Evolutionary conservation across 257 asterid species (phyloP).

Genomic region (Solanum appendiculatum): DNA sequence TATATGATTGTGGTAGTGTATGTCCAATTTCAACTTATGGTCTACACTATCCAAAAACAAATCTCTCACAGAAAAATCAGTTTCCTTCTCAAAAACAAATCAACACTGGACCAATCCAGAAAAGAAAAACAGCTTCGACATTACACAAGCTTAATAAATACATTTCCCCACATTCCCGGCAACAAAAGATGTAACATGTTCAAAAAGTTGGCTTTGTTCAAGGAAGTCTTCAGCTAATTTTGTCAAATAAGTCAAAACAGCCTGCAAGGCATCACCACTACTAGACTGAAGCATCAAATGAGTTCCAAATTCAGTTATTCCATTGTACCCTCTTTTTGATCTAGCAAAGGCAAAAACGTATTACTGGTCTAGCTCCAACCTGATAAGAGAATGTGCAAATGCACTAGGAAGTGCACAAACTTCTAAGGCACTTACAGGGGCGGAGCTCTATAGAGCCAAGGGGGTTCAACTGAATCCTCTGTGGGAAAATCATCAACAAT

Average conservation of each 20-base stretch:
- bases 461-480: not conserved
- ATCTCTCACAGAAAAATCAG: not conserved
- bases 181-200: not conserved
- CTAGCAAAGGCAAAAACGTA: not conserved
- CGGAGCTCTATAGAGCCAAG: not conserved
- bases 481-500: not conserved
- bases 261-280: not conserved
- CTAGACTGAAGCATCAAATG: not conserved
- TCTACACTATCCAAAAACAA: not conserved
- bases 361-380: not conserved
- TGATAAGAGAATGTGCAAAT: not conserved
- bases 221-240: not conserved
- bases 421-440: not conserved
- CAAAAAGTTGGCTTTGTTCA: not conserved
- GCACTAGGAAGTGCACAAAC: not conserved
- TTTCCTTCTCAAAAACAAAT: not conserved
- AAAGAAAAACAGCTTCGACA: not conserved
- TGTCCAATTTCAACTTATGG: not conserved
- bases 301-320: not conserved
- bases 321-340: not conserved
- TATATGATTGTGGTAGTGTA: not conserved
- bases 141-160: not conserved
- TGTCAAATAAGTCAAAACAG: not conserved
- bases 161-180: not conserved
- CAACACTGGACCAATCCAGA: not conserved